Evolutionary conservation across 805 yeast species (phyloP), one percentile per base, ranked within the genome.

Genomic region (Ogataea nonfermentans): DNA sequence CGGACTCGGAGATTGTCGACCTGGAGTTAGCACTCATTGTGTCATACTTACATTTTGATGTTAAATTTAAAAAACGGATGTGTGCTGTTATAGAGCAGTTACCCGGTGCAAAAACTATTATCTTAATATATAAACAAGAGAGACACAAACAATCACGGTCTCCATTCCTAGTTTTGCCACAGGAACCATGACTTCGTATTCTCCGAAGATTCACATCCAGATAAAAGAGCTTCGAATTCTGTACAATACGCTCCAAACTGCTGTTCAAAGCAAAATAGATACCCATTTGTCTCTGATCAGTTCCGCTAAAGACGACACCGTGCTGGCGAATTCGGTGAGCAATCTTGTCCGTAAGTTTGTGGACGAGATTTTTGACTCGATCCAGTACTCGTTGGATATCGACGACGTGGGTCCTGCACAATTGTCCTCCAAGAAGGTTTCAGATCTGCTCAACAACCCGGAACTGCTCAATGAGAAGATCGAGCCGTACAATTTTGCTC

Each of bases 401-500:
- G 83, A 79, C 52, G 90, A 85, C 5, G 71, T 62, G 51, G 17
- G 44, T 47, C 16, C 43, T 34, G 20, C 47, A 46, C 31, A 24
- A 15, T 11, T 28, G 29, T 29, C 15, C 23, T 11, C 29, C 33
- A 13, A 22, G 6, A 33, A 37, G 22, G 28, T 55, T 6, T 27
- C 33, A 3, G 42, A 41, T 9, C 40, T 51, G n/a, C 33, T 49
- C 29, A 38, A 29, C 8, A 45, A 40, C 36, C 47, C 51, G 2
- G 51, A 54, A 6, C 26, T 46, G 43, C 29, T 53, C 15, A 45
- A 49, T 37, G 53, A 50, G 41, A 72, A 72, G 41, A 70, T 78
- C 7, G 93, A 82, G 55, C 88, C 90, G 1, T 84, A 82, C 58
- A 91, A 86, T 53, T 61, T 73, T 27, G 79, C 72, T 13, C 59